Percentiles rank a stretch among this genome's conserved stretches.
Evolutionary conservation across 1,284 basidiomycete genomes (phyloP).

Genomic region (Apiotrichum domesticum): DNA sequence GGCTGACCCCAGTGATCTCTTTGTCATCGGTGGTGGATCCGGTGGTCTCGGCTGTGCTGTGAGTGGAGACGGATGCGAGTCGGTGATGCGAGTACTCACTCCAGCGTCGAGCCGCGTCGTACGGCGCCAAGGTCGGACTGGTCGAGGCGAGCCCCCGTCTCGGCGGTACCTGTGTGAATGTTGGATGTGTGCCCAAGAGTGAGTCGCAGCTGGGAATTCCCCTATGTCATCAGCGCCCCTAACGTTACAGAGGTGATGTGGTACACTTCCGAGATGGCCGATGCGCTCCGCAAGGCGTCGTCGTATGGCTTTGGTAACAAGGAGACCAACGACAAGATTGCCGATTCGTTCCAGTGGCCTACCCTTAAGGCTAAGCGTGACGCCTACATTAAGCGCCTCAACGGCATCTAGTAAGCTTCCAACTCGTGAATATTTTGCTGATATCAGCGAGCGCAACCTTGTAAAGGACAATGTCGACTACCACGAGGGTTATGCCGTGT

Average conservation of each 20-base stretch:
- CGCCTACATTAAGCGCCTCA: conserved; percentile 85
- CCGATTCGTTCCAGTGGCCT: conserved; percentile 75
- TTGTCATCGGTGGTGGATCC: conserved; percentile 47
- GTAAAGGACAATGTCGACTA: conserved; percentile 84
- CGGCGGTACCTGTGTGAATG: conserved; percentile 93
- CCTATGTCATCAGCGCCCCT: no score
- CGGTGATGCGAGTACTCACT: not conserved
- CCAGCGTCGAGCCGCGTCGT: conserved; percentile 76
- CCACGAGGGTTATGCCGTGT: conserved; percentile 70
- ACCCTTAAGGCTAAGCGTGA: conserved; percentile 90
- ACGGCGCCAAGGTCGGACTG: conserved; percentile 89
- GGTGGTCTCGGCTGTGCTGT: conserved; percentile 47
- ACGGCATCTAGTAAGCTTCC: conserved; percentile 67
- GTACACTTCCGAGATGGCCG: conserved; percentile 91
- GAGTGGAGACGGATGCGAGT: conserved; percentile 11
- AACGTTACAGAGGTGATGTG: conserved; percentile 77
- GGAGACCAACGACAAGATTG: conserved; percentile 49
- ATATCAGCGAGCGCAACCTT: conserved; percentile 62
- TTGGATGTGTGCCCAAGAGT: conserved; percentile 42
- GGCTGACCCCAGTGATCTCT: conserved; percentile 29
- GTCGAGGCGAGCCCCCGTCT: conserved; percentile 71
- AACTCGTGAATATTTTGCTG: conserved; percentile 28
- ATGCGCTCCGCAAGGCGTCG: conserved; percentile 67
- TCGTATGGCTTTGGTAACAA: conserved; percentile 68
- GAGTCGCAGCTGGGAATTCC: conserved; percentile 1